Base-by-base conservation (phyloP, 768 basidiomycete species). In the Pseudohyphozyma bogoriensis region DNA sequence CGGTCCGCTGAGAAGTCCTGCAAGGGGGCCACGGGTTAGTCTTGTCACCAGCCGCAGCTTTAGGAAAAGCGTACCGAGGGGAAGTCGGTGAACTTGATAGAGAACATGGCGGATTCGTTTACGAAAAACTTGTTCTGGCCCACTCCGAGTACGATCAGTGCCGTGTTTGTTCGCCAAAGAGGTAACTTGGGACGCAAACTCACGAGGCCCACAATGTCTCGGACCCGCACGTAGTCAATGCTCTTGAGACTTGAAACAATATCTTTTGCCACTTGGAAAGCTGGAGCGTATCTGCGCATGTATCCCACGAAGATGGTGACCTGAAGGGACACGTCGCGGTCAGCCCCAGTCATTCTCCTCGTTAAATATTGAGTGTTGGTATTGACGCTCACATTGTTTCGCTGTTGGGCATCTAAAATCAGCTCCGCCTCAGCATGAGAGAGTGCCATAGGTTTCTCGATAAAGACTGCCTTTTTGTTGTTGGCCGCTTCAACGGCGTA, bases 391-490 rank as follows among this genome's bases (percentile, higher is more conserved):
- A 57, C 56, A 16, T 55, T 37, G 58, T 68, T 69, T 11, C 61
- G 47, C 28, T 67, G 31, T 36, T 68, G 33, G 1, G 72, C 72
- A 3, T 56, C 62, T 28, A 66, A 62, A 15, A 73, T 67, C 3
- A 50, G 44, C 32, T 70, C 58, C 2, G 69, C 70, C 28, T 73
- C 72, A 22, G 39, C 58, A 12, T 55, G 55, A 2, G 70, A 70
- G 39, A 72, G 58, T 2, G 63, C 60, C 69, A 72, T 71, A 4
- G 72, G 72, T 54, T 73, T 73, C 60, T 73, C 72, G 56, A 73
- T 65, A 42, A 73, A 59, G 32, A 73, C 67, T 40, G 68, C 66
- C 58, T 73, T 73, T 10, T 59, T 56, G 4, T 51, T 51, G 18
- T 65, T 49, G 10, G 56, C 52, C 0, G 63, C 63, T 1, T 47